Percentiles rank a stretch among this genome's conserved stretches.
Conservation (phyloP, 768 basidiomycete genomes). For the Collybiopsis luxurians region DNA sequence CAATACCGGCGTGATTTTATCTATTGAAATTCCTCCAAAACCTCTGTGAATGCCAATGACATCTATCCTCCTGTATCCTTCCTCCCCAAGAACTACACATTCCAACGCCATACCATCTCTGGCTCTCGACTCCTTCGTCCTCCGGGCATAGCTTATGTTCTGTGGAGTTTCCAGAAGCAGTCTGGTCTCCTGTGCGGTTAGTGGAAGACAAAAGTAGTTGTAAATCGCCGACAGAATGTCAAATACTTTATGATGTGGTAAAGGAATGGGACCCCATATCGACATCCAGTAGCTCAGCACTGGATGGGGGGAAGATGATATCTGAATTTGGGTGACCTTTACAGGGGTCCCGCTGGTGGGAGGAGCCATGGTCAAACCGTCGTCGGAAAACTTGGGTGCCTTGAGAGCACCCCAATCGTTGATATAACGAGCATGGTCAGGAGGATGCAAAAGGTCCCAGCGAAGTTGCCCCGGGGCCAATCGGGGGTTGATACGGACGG, state of each 20-base stretch:
- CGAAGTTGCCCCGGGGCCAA: not conserved
- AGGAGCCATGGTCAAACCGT: constrained; percentile 3
- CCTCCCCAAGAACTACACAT: constrained; percentile 2
- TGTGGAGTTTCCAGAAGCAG: constrained; percentile 7
- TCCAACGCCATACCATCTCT: constrained; percentile 6
- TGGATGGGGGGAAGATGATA: not conserved
- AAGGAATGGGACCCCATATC: constrained; percentile 5
- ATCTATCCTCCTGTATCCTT: constrained; percentile 7
- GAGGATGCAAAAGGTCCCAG: constrained; percentile 5
- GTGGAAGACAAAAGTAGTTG: constrained; percentile 4
- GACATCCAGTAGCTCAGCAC: constrained; percentile 4
- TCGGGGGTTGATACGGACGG: constrained; percentile 5
- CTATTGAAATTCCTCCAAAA: constrained; percentile 3
- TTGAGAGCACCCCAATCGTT: constrained; percentile 5
- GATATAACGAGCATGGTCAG: constrained; percentile 5
- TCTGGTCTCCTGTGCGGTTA: constrained; percentile 1
- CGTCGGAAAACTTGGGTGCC: constrained; percentile 7
- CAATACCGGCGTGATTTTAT: not conserved
- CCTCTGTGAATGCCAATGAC: constrained; percentile 5
- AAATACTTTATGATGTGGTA: constrained; percentile 3
- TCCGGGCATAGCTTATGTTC: constrained; percentile 1
- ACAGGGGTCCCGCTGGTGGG: not conserved
- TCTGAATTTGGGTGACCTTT: constrained; percentile 3
- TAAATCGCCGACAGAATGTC: constrained; percentile 5
- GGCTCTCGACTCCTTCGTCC: constrained; percentile 3